A percentile compares a stretch with the other conserved stretches of the same genome.
These are phyloP conservation scores for Pseudogymnoascus sp. DNA, from an alignment of 2,329 filamentous ascomycete genomes.

Conservation along the genomic window DNA sequence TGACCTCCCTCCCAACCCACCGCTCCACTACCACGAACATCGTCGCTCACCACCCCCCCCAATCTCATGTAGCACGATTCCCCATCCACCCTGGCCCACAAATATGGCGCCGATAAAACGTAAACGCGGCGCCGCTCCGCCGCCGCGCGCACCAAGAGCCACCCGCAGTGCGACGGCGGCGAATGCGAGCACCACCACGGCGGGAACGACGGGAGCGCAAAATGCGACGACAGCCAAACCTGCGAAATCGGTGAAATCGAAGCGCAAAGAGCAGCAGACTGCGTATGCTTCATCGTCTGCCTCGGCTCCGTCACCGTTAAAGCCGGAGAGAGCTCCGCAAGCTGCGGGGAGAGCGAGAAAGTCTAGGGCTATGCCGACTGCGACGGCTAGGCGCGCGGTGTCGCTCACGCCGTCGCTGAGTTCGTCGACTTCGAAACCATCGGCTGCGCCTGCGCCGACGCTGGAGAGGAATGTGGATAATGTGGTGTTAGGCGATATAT, in stretches of 20 bases:
- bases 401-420: slow-evolving; percentile 2
- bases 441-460: neutral
- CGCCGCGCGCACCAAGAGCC: neutral
- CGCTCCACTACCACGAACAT: neutral
- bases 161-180: neutral
- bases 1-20: neutral
- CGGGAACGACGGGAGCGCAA: neutral
- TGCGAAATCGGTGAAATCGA: neutral
- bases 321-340: neutral
- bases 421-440: neutral
- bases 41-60: neutral
- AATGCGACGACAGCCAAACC: slow-evolving; percentile 10
- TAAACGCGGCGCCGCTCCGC: neutral
- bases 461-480: slow-evolving; percentile 72
- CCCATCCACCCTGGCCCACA: neutral
- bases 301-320: neutral
- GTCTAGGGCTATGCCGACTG: neutral
- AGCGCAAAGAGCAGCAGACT: neutral
- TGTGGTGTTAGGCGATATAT: slow-evolving; percentile 75
- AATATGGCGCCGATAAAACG: slow-evolving; percentile 7
- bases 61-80: neutral
- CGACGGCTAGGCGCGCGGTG: slow-evolving; percentile 4
- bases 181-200: neutral
- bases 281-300: neutral
- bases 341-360: neutral